Evolutionary conservation across 2,329 filamentous ascomycete species (phyloP).

Genomic region (Plectosphaerella sp.): DNA sequence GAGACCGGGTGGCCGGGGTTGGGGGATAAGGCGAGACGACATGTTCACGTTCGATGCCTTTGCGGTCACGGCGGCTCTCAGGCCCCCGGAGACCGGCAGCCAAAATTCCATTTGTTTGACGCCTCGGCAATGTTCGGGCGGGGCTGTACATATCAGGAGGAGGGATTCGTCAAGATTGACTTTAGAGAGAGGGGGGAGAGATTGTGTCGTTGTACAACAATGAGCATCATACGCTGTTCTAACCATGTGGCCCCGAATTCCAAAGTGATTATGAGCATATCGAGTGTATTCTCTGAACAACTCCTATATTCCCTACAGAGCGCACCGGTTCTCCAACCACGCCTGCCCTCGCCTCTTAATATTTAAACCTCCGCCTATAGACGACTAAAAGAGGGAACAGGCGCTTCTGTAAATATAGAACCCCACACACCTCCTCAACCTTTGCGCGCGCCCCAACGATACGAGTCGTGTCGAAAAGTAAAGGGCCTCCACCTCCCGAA

Average conservation of each 20-base stretch:
- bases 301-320: too few species aligned
- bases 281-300: too few species aligned
- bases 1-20: neutral
- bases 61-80: neutral
- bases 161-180: neutral
- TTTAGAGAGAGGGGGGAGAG: neutral
- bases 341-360: too few species aligned
- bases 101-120: neutral
- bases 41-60: neutral
- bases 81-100: too few species aligned
- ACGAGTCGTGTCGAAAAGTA: neutral
- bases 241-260: neutral
- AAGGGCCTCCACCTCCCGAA: neutral
- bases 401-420: neutral
- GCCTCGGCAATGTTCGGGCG: neutral
- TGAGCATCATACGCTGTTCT: neutral
- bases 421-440: neutral
- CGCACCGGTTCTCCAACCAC: too few species aligned
- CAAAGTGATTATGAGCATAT: too few species aligned
- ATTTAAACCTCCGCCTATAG: neutral
- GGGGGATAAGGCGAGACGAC: neutral
- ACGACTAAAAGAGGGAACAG: neutral
- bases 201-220: neutral
- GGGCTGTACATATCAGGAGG: neutral
- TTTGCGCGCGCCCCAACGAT: constrained; percentile 9